A percentile compares a stretch with the other conserved stretches of the same genome.
These are phyloP conservation scores for Asparagopsis taxiformis DNA, from an alignment of 31 red algal genomes.

Conservation along the genomic window DNA sequence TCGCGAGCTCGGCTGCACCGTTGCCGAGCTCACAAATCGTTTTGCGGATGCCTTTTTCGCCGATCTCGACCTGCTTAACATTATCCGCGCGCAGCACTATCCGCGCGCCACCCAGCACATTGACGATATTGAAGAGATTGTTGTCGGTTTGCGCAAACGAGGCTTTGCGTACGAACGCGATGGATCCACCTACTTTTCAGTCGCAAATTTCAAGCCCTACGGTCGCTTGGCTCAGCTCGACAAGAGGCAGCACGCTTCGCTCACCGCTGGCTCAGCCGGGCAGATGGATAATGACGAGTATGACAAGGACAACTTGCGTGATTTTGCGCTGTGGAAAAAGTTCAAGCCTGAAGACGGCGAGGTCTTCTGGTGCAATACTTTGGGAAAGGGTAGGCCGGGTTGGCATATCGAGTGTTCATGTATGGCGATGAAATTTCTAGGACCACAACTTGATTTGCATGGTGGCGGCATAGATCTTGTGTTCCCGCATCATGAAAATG, in stretches of 20 bases:
- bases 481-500: constrained; percentile 99
- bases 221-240: constrained; percentile 79
- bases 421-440: constrained; percentile 99
- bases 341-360: constrained; percentile 83
- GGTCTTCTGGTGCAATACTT: constrained; percentile 68
- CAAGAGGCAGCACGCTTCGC: constrained; percentile 23
- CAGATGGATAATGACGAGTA: constrained; percentile 52
- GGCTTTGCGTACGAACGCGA: constrained; percentile 80
- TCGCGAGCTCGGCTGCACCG: constrained; percentile 13
- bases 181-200: constrained; percentile 85
- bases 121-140: constrained; percentile 76
- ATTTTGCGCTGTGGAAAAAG: constrained; percentile 98
- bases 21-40: constrained; percentile 62
- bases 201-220: constrained; percentile 79
- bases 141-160: constrained; percentile 38
- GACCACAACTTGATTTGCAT: constrained; percentile 90
- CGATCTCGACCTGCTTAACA: constrained; percentile 89
- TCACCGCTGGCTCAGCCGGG: constrained; percentile 5
- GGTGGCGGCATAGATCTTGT: constrained; percentile 96
- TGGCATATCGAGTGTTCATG: constrained; percentile 99
- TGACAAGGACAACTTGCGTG: constrained; percentile 80
- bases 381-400: constrained; percentile 94
- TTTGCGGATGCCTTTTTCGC: constrained; percentile 86
- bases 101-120: constrained; percentile 95
- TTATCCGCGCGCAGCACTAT: constrained; percentile 90